These are phyloP conservation scores for Zygosaccharomyces siamensis DNA, from an alignment of 805 yeast species.

Conservation along the genomic window DNA sequence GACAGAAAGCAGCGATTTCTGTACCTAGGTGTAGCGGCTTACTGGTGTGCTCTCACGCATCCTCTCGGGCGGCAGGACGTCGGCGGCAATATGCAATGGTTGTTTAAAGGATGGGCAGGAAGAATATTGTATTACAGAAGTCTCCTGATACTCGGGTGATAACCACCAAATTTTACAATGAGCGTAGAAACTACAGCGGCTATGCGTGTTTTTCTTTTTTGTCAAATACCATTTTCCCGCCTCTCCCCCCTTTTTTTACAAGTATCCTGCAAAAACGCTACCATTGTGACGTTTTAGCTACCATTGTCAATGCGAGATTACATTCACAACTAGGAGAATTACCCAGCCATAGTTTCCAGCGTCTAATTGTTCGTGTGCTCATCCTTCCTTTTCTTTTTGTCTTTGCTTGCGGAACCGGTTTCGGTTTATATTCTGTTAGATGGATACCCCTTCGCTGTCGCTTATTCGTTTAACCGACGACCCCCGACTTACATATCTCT, in stretches of 20 bases:
- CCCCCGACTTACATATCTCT: neutral
- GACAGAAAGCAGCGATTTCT: too few species aligned
- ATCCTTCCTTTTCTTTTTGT: neutral
- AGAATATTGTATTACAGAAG: too few species aligned
- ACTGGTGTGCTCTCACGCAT: too few species aligned
- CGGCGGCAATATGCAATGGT: too few species aligned
- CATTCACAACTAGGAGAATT: neutral
- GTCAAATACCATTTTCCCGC: neutral
- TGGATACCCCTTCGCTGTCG: neutral
- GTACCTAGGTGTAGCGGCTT: too few species aligned
- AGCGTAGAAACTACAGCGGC: neutral
- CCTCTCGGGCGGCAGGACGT: too few species aligned
- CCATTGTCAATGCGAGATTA: neutral
- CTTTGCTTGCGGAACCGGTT: neutral
- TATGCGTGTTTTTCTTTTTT: neutral
- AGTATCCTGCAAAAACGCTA: too few species aligned
- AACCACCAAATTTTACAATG: neutral
- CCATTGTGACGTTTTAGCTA: neutral
- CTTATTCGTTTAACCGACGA: neutral
- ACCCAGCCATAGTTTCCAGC: neutral
- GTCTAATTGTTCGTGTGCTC: neutral
- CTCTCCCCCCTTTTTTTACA: too few species aligned
- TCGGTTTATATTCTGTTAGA: neutral
- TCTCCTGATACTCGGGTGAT: too few species aligned
- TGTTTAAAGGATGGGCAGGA: neutral